A percentile compares a stretch with the other conserved stretches of the same genome.
Conservation (phyloP, 176 grass and related monocot species). For the Lolium rigidum region DNA sequence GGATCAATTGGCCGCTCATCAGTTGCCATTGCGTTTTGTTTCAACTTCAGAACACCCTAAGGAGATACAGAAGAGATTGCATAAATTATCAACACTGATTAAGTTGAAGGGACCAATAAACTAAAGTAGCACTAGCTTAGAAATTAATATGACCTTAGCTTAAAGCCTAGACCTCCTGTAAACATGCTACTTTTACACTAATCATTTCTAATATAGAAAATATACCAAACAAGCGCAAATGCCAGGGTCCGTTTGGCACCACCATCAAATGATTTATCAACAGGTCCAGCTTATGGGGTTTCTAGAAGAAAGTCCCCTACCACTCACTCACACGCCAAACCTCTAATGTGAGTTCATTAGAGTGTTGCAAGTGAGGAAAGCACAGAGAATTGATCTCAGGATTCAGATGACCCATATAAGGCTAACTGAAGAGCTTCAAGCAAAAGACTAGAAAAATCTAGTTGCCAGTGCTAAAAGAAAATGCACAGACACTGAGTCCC, state of each 20-base stretch:
- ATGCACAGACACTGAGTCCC: neutral
- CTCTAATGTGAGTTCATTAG: neutral
- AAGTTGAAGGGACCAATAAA: neutral
- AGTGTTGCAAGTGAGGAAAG: neutral
- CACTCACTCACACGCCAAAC: neutral
- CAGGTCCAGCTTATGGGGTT: neutral
- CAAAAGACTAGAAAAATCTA: constrained; percentile 9
- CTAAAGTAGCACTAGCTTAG: neutral
- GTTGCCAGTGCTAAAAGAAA: neutral
- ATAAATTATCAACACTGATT: neutral
- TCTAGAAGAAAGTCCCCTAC: neutral
- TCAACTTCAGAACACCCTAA: constrained; percentile 93
- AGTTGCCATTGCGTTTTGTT: constrained; percentile 88
- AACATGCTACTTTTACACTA: neutral
- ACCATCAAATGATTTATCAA: constrained; percentile 7
- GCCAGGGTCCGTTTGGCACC: neutral
- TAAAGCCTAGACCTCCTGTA: constrained; percentile 3
- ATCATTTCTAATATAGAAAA: neutral
- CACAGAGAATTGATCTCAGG: neutral
- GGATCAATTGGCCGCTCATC: constrained; percentile 94
- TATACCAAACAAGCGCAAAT: neutral
- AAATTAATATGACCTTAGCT: neutral
- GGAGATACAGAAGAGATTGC: constrained; percentile 12
- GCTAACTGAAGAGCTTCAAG: constrained; percentile 1
- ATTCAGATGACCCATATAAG: neutral